phyloP scores from a whole-genome alignment of 371 early-diverging fungal species.

The Chytridiales sp. region DNA sequence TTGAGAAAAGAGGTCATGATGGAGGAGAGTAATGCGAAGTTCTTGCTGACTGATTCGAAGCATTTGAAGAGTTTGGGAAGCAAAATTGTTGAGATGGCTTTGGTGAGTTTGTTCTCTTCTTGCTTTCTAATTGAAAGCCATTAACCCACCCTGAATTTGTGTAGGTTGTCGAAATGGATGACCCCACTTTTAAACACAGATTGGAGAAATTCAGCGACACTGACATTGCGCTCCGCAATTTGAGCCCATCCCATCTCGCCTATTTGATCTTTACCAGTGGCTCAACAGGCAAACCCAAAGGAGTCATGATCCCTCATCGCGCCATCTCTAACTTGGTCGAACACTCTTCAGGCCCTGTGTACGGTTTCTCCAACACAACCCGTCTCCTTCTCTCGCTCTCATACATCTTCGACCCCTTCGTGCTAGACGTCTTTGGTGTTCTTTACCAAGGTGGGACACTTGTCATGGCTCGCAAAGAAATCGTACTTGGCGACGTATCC shows the following conservation, averaged over 20 bases:
- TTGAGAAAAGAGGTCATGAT: slow-evolving; percentile 9
- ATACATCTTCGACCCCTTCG: slow-evolving; percentile 27
- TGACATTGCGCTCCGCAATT: neutral
- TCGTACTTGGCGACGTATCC: neutral
- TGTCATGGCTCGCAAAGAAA: neutral
- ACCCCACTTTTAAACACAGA: neutral
- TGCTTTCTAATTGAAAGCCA: no score
- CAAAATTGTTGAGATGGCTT: neutral
- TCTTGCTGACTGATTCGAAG: neutral
- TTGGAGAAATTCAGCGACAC: neutral
- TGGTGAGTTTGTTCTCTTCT: no score
- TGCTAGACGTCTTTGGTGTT: slow-evolving; percentile 27
- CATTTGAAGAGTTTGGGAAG: neutral
- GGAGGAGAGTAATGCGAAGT: slow-evolving; percentile 2
- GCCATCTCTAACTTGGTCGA: neutral
- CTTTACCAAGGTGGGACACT: slow-evolving; percentile 21
- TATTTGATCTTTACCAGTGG: slow-evolving; percentile 33
- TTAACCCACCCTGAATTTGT: no score
- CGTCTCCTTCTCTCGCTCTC: slow-evolving; percentile 14
- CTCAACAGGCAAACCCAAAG: slow-evolving; percentile 39
- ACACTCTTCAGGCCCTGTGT: neutral
- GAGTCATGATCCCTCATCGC: slow-evolving; percentile 16
- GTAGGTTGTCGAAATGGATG: neutral
- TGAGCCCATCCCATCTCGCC: slow-evolving; percentile 12
- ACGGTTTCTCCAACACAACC: neutral